A percentile compares a stretch with the other conserved stretches of the same genome.
Conservation (phyloP, 345 rosid species). For the Sonneratia caseolaris region DNA sequence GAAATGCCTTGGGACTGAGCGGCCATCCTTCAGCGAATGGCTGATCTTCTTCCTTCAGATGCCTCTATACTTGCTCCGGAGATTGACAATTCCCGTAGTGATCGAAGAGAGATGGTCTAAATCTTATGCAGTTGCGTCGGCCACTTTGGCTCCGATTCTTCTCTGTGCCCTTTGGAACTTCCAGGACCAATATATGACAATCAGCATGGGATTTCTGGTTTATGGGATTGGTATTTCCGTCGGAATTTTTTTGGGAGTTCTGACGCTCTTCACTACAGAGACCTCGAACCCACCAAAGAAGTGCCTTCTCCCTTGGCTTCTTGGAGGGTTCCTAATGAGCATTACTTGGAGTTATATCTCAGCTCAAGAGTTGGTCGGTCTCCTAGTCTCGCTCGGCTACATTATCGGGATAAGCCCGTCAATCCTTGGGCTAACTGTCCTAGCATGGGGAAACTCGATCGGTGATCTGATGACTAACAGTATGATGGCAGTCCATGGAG, state of each 20-base stretch:
- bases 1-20: constrained; percentile 17
- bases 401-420: constrained; percentile 55
- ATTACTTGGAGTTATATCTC: constrained; percentile 71
- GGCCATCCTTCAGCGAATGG: constrained; percentile 20
- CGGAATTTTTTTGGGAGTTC: constrained; percentile 42
- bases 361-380: constrained; percentile 75
- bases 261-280: constrained; percentile 41
- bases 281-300: constrained; percentile 50
- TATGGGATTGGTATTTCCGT: constrained; percentile 34
- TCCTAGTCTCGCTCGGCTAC: constrained; percentile 60
- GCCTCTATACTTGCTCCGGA: constrained; percentile 66
- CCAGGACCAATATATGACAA: constrained; percentile 16
- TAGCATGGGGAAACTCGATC: constrained; percentile 92
- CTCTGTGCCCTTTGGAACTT: constrained; percentile 42
- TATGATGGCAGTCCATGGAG: constrained; percentile 60
- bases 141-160: constrained; percentile 57
- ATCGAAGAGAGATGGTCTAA: constrained; percentile 65
- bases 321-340: constrained; percentile 85
- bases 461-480: constrained; percentile 73
- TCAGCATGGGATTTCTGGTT: constrained; percentile 17
- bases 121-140: constrained; percentile 54
- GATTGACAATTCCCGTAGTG: constrained; percentile 78
- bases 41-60: constrained; percentile 32
- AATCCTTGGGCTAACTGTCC: constrained; percentile 66
- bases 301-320: constrained; percentile 60